Percentiles rank a stretch among this genome's conserved stretches.
Evolutionary conservation across 1,284 basidiomycete species (phyloP).

Genomic region (Porogramme epimiltina): DNA sequence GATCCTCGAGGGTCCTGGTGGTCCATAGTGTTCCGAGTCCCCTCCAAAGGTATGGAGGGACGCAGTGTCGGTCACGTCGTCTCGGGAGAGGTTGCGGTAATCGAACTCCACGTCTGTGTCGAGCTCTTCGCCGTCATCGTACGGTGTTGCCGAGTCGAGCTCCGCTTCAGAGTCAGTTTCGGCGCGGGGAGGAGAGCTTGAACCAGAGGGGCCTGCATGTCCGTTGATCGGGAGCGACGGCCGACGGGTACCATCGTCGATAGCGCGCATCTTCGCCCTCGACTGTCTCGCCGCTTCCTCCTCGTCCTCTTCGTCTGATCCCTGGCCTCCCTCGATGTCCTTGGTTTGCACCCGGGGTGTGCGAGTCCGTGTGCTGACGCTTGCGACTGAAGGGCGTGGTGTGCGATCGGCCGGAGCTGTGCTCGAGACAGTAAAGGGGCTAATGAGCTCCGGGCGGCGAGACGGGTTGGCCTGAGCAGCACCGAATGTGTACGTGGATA

Average conservation of each 20-base stretch:
- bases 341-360: constrained; percentile 19
- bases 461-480: constrained; percentile 29
- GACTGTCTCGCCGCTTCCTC: constrained; percentile 33
- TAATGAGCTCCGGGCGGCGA: constrained; percentile 28
- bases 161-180: constrained; percentile 23
- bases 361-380: constrained; percentile 25
- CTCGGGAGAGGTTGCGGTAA: constrained; percentile 22
- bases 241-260: constrained; percentile 47
- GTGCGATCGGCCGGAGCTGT: constrained; percentile 34
- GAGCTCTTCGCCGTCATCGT: constrained; percentile 30
- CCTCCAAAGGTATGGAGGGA: constrained; percentile 53
- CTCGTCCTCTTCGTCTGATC: constrained; percentile 34
- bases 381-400: constrained; percentile 38
- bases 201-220: constrained; percentile 13
- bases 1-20: constrained; percentile 9
- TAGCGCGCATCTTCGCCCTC: constrained; percentile 48
- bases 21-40: constrained; percentile 23
- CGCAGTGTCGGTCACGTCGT: constrained; percentile 41
- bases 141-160: constrained; percentile 20
- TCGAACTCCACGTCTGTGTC: constrained; percentile 43
- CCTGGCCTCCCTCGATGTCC: constrained; percentile 27
- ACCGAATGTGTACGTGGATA: constrained; percentile 43
- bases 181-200: constrained; percentile 11
- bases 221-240: constrained; percentile 45
- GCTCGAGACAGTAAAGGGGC: constrained; percentile 32